phyloP scores from a whole-genome alignment of 352 stramenopile species.

The Phytophthora fragariae region DNA sequence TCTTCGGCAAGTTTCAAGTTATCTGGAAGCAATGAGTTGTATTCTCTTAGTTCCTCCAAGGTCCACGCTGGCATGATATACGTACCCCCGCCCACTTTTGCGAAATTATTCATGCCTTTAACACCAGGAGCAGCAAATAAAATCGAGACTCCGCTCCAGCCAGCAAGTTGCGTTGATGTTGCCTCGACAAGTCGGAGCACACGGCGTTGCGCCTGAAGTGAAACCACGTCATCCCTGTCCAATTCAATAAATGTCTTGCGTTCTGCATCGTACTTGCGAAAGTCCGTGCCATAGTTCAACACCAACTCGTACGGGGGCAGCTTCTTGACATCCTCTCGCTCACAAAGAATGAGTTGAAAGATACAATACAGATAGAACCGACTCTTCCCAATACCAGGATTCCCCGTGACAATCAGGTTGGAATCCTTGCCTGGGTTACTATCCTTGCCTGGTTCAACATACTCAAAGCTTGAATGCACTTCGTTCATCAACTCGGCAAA shows the following conservation, averaged over 20 bases:
- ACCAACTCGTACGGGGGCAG: slow-evolving; percentile 23
- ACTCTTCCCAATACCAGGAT: slow-evolving; percentile 36
- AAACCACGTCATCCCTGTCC: not conserved
- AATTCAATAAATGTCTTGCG: slow-evolving; percentile 4
- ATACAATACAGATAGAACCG: slow-evolving; percentile 39
- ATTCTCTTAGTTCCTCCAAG: slow-evolving; percentile 10
- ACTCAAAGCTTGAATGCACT: not conserved
- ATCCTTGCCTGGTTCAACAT: not conserved
- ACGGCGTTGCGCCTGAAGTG: not conserved
- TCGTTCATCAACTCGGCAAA: not conserved
- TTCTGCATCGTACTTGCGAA: slow-evolving; percentile 5
- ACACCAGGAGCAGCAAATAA: slow-evolving; percentile 18
- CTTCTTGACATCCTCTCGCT: slow-evolving; percentile 3
- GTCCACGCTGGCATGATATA: slow-evolving; percentile 9
- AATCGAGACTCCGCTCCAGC: slow-evolving; percentile 23
- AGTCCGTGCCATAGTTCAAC: slow-evolving; percentile 11
- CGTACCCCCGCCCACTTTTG: not conserved
- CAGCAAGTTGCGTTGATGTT: slow-evolving; percentile 4
- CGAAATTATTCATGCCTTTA: not conserved
- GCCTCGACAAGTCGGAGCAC: slow-evolving; percentile 38
- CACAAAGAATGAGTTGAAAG: slow-evolving; percentile 12
- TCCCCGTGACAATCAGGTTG: slow-evolving; percentile 27
- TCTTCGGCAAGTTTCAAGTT: slow-evolving; percentile 8
- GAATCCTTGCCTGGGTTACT: not conserved
- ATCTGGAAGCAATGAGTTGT: not conserved